A percentile compares a stretch with the other conserved stretches of the same genome.
These are phyloP conservation scores for Talaromyces funiculosus DNA, from an alignment of 2,329 filamentous ascomycete genomes.

Conservation along the genomic window DNA sequence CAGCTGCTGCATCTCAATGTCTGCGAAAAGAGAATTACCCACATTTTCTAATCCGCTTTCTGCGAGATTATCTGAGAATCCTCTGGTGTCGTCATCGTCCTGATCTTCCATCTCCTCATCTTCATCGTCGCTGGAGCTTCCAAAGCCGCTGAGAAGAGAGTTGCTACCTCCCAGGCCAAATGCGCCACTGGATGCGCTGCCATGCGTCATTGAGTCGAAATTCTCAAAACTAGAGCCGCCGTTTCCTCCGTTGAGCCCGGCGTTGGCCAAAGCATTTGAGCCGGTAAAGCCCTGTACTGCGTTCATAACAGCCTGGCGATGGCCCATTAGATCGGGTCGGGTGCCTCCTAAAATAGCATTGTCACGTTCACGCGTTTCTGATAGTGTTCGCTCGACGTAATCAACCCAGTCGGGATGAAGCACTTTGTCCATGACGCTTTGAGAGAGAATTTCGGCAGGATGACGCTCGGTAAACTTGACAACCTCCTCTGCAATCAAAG, in stretches of 20 bases:
- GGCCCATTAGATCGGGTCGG: constrained; percentile 80
- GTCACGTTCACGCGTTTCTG: constrained; percentile 89
- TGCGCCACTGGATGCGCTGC: constrained; percentile 61
- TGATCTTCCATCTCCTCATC: constrained; percentile 78
- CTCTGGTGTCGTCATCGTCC: constrained; percentile 57
- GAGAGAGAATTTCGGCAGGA: constrained; percentile 78
- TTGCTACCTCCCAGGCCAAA: constrained; percentile 62
- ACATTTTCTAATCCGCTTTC: constrained; percentile 58
- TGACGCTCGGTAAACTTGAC: constrained; percentile 97
- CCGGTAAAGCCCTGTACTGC: constrained; percentile 54
- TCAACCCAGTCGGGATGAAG: constrained; percentile 87
- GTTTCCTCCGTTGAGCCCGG: constrained; percentile 66
- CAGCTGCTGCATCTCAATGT: constrained; percentile 56
- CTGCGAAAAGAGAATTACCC: constrained; percentile 58
- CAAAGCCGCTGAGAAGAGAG: constrained; percentile 80
- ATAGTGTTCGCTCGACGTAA: constrained; percentile 88
- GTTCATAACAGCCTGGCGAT: constrained; percentile 63
- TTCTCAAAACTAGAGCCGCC: constrained; percentile 45
- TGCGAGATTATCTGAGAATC: constrained; percentile 33
- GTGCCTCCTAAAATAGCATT: constrained; percentile 98
- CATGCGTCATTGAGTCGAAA: constrained; percentile 63
- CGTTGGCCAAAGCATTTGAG: constrained; percentile 70
- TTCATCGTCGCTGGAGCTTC: constrained; percentile 91
- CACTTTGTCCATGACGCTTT: constrained; percentile 78
- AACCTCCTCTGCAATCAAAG: constrained; percentile 94